Evolutionary conservation across 1,139 yeast species (phyloP).

Genomic region (Taphrina populina): DNA sequence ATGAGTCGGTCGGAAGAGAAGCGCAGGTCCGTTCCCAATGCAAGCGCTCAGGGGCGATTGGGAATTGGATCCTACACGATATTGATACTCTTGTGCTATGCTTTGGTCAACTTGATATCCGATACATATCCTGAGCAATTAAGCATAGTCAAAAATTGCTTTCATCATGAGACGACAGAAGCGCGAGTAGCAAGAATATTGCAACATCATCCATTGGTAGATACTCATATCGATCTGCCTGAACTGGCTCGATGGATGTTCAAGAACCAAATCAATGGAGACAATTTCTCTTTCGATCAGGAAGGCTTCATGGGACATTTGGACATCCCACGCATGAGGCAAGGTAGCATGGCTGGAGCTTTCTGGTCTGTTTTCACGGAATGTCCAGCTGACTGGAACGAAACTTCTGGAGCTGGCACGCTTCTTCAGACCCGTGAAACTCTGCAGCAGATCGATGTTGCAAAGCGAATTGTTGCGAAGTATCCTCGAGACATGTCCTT

Average conservation of each 20-base stretch:
- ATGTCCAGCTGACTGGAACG: conserved; percentile 25
- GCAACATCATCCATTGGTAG: conserved; percentile 47
- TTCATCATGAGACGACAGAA: no score
- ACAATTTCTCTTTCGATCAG: conserved; percentile 42
- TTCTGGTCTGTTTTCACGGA: conserved; percentile 47
- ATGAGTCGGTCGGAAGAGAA: no score
- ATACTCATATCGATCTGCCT: conserved; percentile 56
- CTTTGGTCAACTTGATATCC: no score
- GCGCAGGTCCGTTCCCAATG: no score
- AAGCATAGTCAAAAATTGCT: no score
- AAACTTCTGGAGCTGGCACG: conserved; percentile 42
- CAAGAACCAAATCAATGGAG: conserved; percentile 49
- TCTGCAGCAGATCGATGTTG: conserved; percentile 56
- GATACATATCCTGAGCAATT: no score
- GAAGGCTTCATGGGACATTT: conserved; percentile 49
- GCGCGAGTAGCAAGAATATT: conserved; percentile 17
- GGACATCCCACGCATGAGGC: conserved; percentile 47
- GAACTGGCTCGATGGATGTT: conserved; percentile 50
- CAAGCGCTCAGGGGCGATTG: no score
- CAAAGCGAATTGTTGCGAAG: conserved; percentile 49
- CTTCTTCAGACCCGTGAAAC: conserved; percentile 54
- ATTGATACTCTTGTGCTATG: no score
- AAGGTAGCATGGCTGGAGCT: conserved; percentile 52
- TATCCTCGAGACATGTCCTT: conserved; percentile 49
- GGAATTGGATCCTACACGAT: no score